Evolutionary conservation across 805 yeast species (phyloP).

Genomic region (Martiniozyma abietophila): DNA sequence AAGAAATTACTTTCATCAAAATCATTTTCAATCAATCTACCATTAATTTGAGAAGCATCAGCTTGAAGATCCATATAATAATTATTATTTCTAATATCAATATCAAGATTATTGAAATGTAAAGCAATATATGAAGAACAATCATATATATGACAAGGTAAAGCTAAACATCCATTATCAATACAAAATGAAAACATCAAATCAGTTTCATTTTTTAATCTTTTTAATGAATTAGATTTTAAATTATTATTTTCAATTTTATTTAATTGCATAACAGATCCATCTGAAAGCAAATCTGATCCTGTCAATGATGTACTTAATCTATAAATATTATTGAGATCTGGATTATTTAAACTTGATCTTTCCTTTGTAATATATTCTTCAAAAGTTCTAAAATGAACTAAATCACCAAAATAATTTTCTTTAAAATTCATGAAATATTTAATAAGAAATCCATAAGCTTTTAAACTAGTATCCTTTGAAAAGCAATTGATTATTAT

Average conservation of each 20-base stretch:
- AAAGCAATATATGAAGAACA: slow-evolving; percentile 49
- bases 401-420: slow-evolving; percentile 82
- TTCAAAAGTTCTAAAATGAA: slow-evolving; percentile 78
- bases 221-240: slow-evolving; percentile 24
- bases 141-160: slow-evolving; percentile 69
- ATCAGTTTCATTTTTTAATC: slow-evolving; percentile 64
- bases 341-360: slow-evolving; percentile 3
- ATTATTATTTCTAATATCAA: slow-evolving; percentile 80
- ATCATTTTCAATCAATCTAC: slow-evolving; percentile 21
- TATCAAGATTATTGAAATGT: slow-evolving; percentile 53
- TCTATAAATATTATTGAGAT: slow-evolving; percentile 3
- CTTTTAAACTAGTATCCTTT: slow-evolving; percentile 54
- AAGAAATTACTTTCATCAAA: slow-evolving; percentile 20
- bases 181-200: slow-evolving; percentile 65
- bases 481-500: slow-evolving; percentile 58
- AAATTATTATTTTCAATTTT: slow-evolving; percentile 11
- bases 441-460: slow-evolving; percentile 72
- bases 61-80: slow-evolving; percentile 91
- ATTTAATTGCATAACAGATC: slow-evolving; percentile 4
- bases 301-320: slow-evolving; percentile 4
- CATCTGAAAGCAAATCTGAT: slow-evolving; percentile 14
- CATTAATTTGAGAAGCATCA: slow-evolving; percentile 50
- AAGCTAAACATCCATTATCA: slow-evolving; percentile 55
- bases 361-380: no score
- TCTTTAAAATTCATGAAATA: slow-evolving; percentile 70